Evolutionary conservation across 805 yeast species (phyloP), one percentile per base, ranked within the genome.

Genomic region (Clavispora vitiphila): DNA sequence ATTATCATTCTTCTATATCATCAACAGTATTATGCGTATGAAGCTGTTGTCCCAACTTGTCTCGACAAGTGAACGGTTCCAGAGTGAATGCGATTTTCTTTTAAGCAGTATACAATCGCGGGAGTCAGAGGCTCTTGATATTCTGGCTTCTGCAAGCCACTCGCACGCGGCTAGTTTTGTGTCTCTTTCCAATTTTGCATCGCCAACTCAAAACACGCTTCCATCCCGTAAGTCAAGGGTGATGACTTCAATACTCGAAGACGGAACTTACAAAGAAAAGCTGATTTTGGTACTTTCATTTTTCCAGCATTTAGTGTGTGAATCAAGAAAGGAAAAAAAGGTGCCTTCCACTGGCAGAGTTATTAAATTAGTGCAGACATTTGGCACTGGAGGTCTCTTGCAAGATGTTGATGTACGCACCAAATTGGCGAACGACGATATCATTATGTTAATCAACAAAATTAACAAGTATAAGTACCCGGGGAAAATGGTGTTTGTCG

Each of bases 241-340:
- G 4, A 25, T 51, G 19, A 45, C 53, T 32, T 29, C 48, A 24
- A 44, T 51, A 2, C 27, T 51, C 4, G 29, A 39, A 3, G 50
- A 49, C 24, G 55, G 55, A 22, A 40, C 51, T 2, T 51, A 51
- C 38, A 51, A 49, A 34, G 55, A 51, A 22, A 45, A 48, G 23
- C 40, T 49, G 4, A 42, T 48, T 9, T 43, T 51, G 12, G 51
- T 51, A 11, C 42, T 45, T 6, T 46, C 41, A 6, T 51, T 49
- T 27, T 30, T 50, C 26, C 27, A 21, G 27, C 23, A 16, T 20
- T 19, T 19, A 12, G 8, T 4, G 8, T 9, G 20, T 15, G 11
- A 15, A 29, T 24, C n/a, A 16, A 15, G 11, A 8, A 29, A 16
- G 2, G 19, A 5, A 3, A 16, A 32, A 9, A 11, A 11, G 5